Conservation (phyloP, 345 rosid species). For the Geranium brycei region DNA sequence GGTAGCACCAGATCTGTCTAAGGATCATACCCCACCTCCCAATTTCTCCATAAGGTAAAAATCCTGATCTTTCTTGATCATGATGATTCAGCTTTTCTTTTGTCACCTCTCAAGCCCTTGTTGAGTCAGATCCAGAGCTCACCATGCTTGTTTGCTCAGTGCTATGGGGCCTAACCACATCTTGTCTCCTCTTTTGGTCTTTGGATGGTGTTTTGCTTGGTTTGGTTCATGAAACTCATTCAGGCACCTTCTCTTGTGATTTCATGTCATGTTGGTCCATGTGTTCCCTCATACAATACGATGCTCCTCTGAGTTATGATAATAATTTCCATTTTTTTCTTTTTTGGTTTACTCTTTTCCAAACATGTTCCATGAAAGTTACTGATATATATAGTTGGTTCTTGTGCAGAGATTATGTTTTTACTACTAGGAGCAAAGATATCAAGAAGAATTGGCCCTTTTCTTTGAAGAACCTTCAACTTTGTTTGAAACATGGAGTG, state of each 20-base stretch:
- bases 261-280: background rate
- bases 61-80: background rate
- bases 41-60: constrained; percentile 78
- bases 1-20: constrained; percentile 8
- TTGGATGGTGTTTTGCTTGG: background rate
- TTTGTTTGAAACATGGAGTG: constrained; percentile 82
- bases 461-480: constrained; percentile 53
- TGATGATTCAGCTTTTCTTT: background rate
- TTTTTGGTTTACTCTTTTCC: too few species aligned
- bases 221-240: background rate
- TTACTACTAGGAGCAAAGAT: constrained; percentile 50
- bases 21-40: constrained; percentile 40
- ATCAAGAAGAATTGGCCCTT: constrained; percentile 88
- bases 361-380: too few species aligned
- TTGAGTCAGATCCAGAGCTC: background rate
- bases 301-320: background rate
- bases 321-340: too few species aligned
- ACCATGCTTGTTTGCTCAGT: background rate
- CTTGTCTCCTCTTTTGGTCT: background rate
- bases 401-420: constrained; percentile 80
- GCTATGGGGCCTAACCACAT: background rate
- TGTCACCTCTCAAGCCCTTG: background rate
- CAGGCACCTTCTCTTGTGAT: background rate
- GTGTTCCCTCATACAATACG: background rate
- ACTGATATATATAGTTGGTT: constrained; percentile 1